Percentiles rank a stretch among this genome's conserved stretches.
Conservation (phyloP, 148 eudicot genomes). For the Pouteria glomerata region DNA sequence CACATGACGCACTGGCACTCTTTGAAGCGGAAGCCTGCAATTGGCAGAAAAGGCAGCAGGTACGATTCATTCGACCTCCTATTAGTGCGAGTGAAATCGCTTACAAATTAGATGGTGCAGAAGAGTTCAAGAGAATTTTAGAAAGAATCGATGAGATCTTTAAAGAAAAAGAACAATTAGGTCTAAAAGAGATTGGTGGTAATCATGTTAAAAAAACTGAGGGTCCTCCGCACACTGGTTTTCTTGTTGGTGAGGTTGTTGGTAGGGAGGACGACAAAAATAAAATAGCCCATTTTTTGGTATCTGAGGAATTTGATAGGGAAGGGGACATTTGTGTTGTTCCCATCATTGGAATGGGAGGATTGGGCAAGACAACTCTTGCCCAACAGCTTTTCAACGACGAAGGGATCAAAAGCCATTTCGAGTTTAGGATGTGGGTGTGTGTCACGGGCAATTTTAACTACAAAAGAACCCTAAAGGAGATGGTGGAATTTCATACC, state of each 20-base stretch:
- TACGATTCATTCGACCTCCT: not conserved
- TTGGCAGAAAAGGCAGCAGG: slow-evolving; percentile 11
- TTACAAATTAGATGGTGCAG: slow-evolving; percentile 5
- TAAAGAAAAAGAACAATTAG: slow-evolving; percentile 10
- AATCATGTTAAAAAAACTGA: not conserved
- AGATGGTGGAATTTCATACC: slow-evolving; percentile 24
- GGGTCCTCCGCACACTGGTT: not conserved
- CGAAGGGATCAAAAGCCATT: slow-evolving; percentile 9
- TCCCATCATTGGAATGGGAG: slow-evolving; percentile 32
- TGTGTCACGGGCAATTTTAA: slow-evolving; percentile 18
- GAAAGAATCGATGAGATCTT: slow-evolving; percentile 9
- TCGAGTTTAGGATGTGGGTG: slow-evolving; percentile 23
- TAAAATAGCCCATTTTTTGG: slow-evolving; percentile 10
- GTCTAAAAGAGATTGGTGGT: slow-evolving; percentile 4
- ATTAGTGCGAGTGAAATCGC: slow-evolving; percentile 6
- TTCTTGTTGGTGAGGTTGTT: slow-evolving; percentile 3
- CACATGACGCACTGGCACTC: slow-evolving; percentile 19
- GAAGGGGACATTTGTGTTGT: slow-evolving; percentile 9
- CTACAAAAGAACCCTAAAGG: slow-evolving; percentile 17
- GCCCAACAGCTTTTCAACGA: slow-evolving; percentile 24
- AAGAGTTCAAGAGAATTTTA: slow-evolving; percentile 7
- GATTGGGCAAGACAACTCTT: slow-evolving; percentile 33
- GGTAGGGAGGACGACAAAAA: slow-evolving; percentile 28
- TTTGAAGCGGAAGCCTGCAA: slow-evolving; percentile 21
- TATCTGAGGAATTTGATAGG: not conserved